Evolutionary conservation across 768 basidiomycete species (phyloP), one percentile per base, ranked within the genome.

Genomic region (Boletus subcaerulescens): DNA sequence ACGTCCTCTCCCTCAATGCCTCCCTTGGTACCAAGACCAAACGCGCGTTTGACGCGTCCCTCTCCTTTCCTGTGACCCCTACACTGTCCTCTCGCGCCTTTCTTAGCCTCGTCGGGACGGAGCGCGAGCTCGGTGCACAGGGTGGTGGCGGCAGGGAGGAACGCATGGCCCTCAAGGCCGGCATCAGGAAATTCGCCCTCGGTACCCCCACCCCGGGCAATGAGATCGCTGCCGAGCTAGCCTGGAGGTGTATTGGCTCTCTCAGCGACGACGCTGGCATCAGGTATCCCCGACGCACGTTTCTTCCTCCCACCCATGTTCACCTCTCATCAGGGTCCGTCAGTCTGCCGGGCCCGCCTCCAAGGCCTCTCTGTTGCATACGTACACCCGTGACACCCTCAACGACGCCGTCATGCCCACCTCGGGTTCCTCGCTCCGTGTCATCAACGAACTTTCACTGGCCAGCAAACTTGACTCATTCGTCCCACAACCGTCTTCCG

Each of bases 21-120:
- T 83, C 94, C 1, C 76, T 88, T 17, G 96, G 95, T 0, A 96
- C 95, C 3, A 88, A 89, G 65, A 98, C 94, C 0, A 83, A 85
- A 53, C 84, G 85, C 50, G 84, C 94, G 0, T 95, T 91, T 71
- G 81, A 91, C 55, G 88, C 85, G 41, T 73, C 86, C 12, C 69
- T 88, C 2, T 76, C 80, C 0, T 73, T 83, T 0, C 91, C 91
- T 1, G 68, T 92, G 39, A 78, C 82, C 0, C 68, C 78, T 12
- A 70, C 78, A 53, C 81, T 98, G 52, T 71, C 78, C 24, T 87
- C 90, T 0, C 77, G 80, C 7, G 91, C 87, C 20, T 87, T 91
- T 48, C 42, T 95, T 4, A 79, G 82, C 12, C 75, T 84, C 2
- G 93, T 88, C 67, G 86, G 84, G 15, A 74, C 85, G 17, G 89